Base-by-base conservation (phyloP, 352 stramenopile genomes). In the Globisporangium rhizosaccharum region DNA sequence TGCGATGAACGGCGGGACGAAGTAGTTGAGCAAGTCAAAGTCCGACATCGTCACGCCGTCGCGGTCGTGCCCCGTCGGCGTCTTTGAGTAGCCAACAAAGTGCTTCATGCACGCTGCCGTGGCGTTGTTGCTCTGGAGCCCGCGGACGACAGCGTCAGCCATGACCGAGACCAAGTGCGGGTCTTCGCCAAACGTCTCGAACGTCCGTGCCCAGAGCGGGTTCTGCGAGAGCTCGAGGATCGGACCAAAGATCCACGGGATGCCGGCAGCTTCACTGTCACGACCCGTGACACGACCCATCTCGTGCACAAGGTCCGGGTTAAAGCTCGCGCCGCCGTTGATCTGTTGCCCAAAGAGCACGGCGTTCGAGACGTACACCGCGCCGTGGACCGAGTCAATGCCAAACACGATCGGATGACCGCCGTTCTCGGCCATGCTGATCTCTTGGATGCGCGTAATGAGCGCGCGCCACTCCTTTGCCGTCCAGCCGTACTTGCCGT, bases 161-260 rank as follows among this genome's bases (percentile, higher is more conserved):
- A 98, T 92, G 44, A 84, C 65, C 0, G 85, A 82, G 1, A 87
- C 88, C 9, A 97, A 26, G 36, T 88, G 61, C 9, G 89, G 87
- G 56, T 98, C 90, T 81, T 98, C 90, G 5, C 94, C 91, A 72
- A 98, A 98, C 12, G 92, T 98, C 68, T 98, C 94, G 57, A 86
- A 98, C 5, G 94, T 91, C 18, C 93, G 72, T 3, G 83, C 66
- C 92, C 92, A 98, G 12, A 92, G 71, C 0, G 89, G 82, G 59
- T 97, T 92, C 51, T 88, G 82, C 0, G 83, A 83, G 52, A 98
- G 71, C 56, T 94, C 85, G 15, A 91, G 72, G 26, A 97, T 89
- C 1, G 93, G 93, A 10, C 70, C 75, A 73, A 97, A 98, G 1
- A 98, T 48, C 91, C 88, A 98, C 2, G 78, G 79, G 47, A 97